Base-by-base conservation (phyloP, 1,284 basidiomycete species). In the Irpex lacteus region DNA sequence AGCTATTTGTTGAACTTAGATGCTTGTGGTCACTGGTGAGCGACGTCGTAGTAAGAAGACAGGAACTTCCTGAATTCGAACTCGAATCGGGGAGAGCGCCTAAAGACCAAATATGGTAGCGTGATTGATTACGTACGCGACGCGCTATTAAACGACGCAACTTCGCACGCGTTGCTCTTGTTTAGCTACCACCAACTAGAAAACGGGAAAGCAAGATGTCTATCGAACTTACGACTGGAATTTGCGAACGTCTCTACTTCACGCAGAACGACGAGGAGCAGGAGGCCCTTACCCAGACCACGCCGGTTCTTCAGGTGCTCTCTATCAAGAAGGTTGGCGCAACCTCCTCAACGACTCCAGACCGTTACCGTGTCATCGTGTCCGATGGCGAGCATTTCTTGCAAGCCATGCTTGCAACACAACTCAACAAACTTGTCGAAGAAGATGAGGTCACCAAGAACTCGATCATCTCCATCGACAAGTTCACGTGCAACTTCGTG, bases 321-420 rank as follows among this genome's bases (percentile, higher is more conserved):
- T 92, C 89, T 57, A 86, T 95, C 67, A 96, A 94, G 77, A 88
- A 87, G 71, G 89, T 96, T 54, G 78, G 78, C 26, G 82, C 77
- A 72, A 72, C 77, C 68, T 66, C 77, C 69, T 66, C 77, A 77
- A 75, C 56, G 40, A 61, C 75, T 32, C 69, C 80, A 50, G 88
- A 90, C 70, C 81, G 91, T 66, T 89, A 85, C 75, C 86, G 90
- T 65, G 82, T 91, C 64, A 89, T 92, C 70, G 78, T 92, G 38
- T 92, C 91, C 1, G 96, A 98, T 75, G 94, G 96, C 55, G 78
- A 82, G 38, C 78, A 92, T 71, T 96, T 93, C 73, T 82, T 93
- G 60, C 96, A 97, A 76, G 90, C 93, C 37, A 98, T 99, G 98
- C 83, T 99, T 49, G 94, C 95, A 3, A 98, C 96, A 0, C 93